Percentiles rank a stretch among this genome's conserved stretches.
Conservation (phyloP, 1,139 yeast genomes). For the Arxiozyma heterogenica region DNA sequence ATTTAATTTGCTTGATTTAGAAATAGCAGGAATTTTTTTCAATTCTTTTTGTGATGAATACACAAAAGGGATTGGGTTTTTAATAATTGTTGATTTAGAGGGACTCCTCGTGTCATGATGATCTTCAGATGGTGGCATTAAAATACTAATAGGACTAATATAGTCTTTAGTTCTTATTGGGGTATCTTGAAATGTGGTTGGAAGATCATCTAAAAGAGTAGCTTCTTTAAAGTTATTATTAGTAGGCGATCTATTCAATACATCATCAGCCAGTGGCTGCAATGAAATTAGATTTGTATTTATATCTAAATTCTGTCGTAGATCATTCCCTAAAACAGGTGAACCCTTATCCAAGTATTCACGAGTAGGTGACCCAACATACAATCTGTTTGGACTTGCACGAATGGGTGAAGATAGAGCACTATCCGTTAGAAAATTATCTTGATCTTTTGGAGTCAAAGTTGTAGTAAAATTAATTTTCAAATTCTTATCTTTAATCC, state of each 20-base stretch:
- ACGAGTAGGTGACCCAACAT: constrained; percentile 2
- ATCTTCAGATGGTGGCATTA: not conserved
- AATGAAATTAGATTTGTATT: constrained; percentile 2
- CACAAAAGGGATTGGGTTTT: constrained; percentile 5
- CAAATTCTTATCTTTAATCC: constrained; percentile 1
- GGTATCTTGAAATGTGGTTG: constrained; percentile 2
- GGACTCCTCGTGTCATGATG: not conserved
- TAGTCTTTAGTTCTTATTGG: constrained; percentile 1
- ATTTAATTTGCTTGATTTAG: not conserved
- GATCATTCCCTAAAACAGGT: constrained; percentile 1
- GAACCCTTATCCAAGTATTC: constrained; percentile 1
- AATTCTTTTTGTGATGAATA: not conserved
- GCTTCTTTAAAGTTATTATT: not conserved
- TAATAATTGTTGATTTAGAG: not conserved
- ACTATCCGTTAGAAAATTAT: constrained; percentile 1
- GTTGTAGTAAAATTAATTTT: constrained; percentile 4
- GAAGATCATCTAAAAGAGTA: not conserved
- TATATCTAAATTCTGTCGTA: not conserved
- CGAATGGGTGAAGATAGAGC: constrained; percentile 4
- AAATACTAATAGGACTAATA: not conserved
- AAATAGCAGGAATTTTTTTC: not conserved
- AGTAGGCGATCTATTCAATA: not conserved
- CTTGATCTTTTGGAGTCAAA: constrained; percentile 3
- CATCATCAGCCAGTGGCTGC: not conserved
- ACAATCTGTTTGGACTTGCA: not conserved